These are phyloP conservation scores for Ceratocystiopsis brevicomis DNA, from an alignment of 2,329 filamentous ascomycete genomes.

Conservation along the genomic window DNA sequence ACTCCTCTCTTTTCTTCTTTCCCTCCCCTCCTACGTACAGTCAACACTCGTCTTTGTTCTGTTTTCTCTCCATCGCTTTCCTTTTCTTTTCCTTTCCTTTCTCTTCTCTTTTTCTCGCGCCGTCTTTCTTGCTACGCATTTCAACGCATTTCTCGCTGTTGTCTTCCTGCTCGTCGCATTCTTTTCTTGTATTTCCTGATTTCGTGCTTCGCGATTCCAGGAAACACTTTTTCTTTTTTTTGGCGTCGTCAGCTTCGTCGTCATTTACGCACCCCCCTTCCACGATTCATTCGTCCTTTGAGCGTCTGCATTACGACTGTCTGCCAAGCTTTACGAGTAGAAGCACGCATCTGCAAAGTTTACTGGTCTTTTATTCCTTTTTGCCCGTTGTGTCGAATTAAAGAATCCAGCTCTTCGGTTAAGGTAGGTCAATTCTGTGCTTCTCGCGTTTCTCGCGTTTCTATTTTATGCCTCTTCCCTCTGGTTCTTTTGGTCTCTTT, in stretches of 20 bases:
- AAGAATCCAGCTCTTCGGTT: too few relatives aligned
- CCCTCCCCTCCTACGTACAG: neutral
- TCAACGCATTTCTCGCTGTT: neutral
- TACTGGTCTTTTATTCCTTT: too few relatives aligned
- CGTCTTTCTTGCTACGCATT: neutral
- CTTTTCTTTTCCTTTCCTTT: constrained; percentile 1
- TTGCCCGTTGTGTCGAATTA: too few relatives aligned
- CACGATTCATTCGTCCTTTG: constrained; percentile 1
- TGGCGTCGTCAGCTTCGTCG: neutral
- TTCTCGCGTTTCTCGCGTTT: too few relatives aligned
- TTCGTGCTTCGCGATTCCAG: constrained; percentile 4
- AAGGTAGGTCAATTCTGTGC: too few relatives aligned
- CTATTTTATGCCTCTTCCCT: too few relatives aligned
- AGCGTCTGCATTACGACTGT: neutral
- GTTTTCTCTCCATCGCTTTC: neutral
- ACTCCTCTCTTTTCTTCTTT: neutral
- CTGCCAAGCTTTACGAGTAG: neutral
- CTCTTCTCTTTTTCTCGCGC: constrained; percentile 1
- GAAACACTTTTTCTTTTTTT: constrained; percentile 1
- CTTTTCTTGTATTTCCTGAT: constrained; percentile 2
- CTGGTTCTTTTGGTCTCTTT: too few relatives aligned
- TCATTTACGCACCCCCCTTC: constrained; percentile 3
- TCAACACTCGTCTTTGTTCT: too few relatives aligned
- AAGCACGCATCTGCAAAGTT: too few relatives aligned
- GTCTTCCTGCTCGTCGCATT: constrained; percentile 2